Evolutionary conservation across 129 eudicot genomes (phyloP), one percentile per base, ranked within the genome.

Genomic region (Chrysanthemum lavandulifolium): DNA sequence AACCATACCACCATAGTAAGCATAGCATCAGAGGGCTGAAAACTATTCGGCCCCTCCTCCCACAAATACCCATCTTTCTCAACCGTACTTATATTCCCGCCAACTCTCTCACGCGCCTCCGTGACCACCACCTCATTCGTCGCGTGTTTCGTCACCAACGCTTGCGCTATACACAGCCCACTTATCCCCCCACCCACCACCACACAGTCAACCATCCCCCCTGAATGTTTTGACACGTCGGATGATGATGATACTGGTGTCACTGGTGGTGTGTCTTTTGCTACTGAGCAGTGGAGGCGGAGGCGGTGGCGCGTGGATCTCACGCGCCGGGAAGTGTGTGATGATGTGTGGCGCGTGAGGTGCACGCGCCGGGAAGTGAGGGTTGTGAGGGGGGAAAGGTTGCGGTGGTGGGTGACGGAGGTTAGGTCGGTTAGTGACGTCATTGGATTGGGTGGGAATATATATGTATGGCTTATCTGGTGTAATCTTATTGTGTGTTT

Each of bases 11-110:
- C 69, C 69, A 89, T 83, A 18, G 89, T 85, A 54, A 92, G 96
- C 86, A 92, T 84, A 0, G 98, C 68, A 75, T 89, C 98, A 9
- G 96, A 89, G 0, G 98, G 98, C 72, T 92, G 98, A 60, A 92
- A 92, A 74, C 98, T 92, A 48, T 92, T 92, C 18, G 98, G 98
- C 3, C 98, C 98, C 75, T 92, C 96, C 82, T 89, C 98, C 96
- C 96, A 92, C 0, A 87, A 80, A 74, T 83, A 89, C 1, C 98
- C 98, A 65, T 92, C 95, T 66, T 76, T 71, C 76, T 87, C 94
- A 60, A 89, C 77, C 21, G 98, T 92, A 21, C 68, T 82, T n/a
- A 92, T 89, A 65, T 89, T 92, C 4, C 98, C 98, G 2, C 98
- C 98, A 13, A 87, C 95, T 48, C 94, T 82, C 53, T 87, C 85